phyloP scores from a whole-genome alignment of 371 early-diverging fungal species.

The Mucor racemosus region DNA sequence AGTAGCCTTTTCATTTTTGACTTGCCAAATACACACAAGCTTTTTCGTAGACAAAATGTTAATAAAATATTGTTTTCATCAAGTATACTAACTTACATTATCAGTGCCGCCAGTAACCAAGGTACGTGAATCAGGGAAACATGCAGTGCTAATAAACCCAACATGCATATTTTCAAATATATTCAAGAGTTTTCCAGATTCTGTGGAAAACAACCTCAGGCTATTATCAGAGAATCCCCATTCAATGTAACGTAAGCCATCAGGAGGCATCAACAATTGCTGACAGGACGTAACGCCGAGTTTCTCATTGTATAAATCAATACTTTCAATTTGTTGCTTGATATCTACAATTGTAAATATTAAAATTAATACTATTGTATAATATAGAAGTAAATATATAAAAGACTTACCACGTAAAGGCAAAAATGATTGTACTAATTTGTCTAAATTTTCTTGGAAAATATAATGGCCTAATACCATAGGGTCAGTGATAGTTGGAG shows the following conservation, averaged over 20 bases:
- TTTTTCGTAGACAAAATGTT: slow-evolving; percentile 14
- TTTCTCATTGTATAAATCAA: slow-evolving; percentile 52
- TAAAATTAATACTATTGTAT: background rate
- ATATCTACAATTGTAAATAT: slow-evolving; percentile 42
- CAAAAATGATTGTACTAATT: slow-evolving; percentile 57
- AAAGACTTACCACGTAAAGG: slow-evolving; percentile 56
- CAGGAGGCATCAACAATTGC: slow-evolving; percentile 59
- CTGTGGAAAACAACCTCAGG: slow-evolving; percentile 64
- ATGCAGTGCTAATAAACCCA: slow-evolving; percentile 69
- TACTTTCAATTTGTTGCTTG: slow-evolving; percentile 58
- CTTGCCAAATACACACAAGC: slow-evolving; percentile 74
- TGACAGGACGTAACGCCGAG: slow-evolving; percentile 57
- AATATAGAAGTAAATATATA: background rate
- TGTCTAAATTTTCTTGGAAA: slow-evolving; percentile 57
- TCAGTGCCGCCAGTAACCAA: slow-evolving; percentile 79
- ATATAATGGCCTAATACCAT: slow-evolving; percentile 47
- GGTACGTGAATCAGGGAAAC: slow-evolving; percentile 68
- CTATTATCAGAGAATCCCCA: slow-evolving; percentile 79
- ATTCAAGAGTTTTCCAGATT: slow-evolving; percentile 65
- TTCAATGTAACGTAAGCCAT: slow-evolving; percentile 68
- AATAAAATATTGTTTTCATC: background rate
- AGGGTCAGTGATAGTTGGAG: slow-evolving; percentile 41
- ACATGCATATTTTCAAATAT: slow-evolving; percentile 77
- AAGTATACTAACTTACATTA: slow-evolving; percentile 39
- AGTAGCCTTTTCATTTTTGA: slow-evolving; percentile 40